Base-by-base conservation (phyloP, 805 yeast genomes). In the Ogataea wickerhamii region DNA sequence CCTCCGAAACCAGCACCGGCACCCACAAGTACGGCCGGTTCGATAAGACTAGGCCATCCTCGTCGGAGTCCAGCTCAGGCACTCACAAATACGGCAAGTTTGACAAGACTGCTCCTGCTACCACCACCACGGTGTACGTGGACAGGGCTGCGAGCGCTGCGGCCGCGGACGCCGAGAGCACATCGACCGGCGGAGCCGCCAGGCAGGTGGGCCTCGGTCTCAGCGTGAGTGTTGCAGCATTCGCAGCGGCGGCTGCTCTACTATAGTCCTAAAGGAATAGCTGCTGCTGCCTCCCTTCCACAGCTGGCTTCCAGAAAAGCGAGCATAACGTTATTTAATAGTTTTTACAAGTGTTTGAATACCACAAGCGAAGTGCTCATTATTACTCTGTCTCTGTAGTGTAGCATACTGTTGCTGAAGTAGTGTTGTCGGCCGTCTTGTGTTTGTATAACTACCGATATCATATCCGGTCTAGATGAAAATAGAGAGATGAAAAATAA, bases 1-100 rank as follows among this genome's bases (percentile, higher is more conserved):
- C 59, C 32, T 44, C 57, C 13, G 43, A 73, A 3, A 42, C 64
- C 13, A 46, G 61, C 12, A 60, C 73, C 41, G 69, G 71, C 42
- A 76, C 82, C 34, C 80, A 78, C 66, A 70, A 60, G 48, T 66
- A 66, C 46, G 85, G 85, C 48, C 70, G 68, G 56, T 76, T 76
- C 56, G 67, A 76, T 66, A 70, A 69, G 53, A 69, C 74, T 35
- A 56, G 56, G 45, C 44, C 25, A 17, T 52, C 64, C 12, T 37
- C 52, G 6, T 44, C 58, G 17, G 47, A 70, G 5, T 41, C 59
- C 30, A 44, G 60, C 28, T 47, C 52, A 53, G 60, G 63, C 17
- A 71, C 75, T 36, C 77, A 70, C 63, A 63, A 55, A 41, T 58
- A 60, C 48, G 78, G 78, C 35, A 64, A 67, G 55, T 74, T 73